Percentiles rank a stretch among this genome's conserved stretches.
These are phyloP conservation scores for Plasmodium adleri DNA, from an alignment of 169 alveolate genomes.

Conservation along the genomic window DNA sequence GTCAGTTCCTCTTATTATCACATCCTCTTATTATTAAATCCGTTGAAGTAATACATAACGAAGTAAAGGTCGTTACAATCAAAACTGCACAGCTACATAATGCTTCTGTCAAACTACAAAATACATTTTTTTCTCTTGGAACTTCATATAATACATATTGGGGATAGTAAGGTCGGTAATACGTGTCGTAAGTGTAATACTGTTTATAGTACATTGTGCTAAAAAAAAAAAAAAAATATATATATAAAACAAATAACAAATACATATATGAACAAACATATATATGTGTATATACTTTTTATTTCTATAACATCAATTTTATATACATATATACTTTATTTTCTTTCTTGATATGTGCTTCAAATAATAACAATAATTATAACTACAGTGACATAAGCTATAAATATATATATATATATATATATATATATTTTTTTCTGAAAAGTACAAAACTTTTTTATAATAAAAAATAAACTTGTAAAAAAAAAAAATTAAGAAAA, in stretches of 20 bases:
- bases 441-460: too few relatives aligned
- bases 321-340: too few relatives aligned
- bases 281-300: neutral
- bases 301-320: too few relatives aligned
- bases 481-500: too few relatives aligned
- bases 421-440: too few relatives aligned
- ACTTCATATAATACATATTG: slow-evolving; percentile 49
- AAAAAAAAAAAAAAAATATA: slow-evolving; percentile 5
- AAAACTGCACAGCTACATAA: slow-evolving; percentile 37
- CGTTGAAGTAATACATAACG: slow-evolving; percentile 36
- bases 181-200: slow-evolving; percentile 47
- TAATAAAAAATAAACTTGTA: too few relatives aligned
- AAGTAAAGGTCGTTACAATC: slow-evolving; percentile 26
- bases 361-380: too few relatives aligned
- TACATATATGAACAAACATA: too few relatives aligned
- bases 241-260: too few relatives aligned
- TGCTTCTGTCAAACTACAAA: slow-evolving; percentile 64
- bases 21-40: slow-evolving; percentile 46
- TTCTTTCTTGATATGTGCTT: too few relatives aligned
- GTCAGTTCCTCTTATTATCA: slow-evolving; percentile 12
- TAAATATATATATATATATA: too few relatives aligned
- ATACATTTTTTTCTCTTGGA: slow-evolving; percentile 20
- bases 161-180: slow-evolving; percentile 38
- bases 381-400: too few relatives aligned
- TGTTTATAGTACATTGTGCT: slow-evolving; percentile 59